These are phyloP conservation scores for Aspergillus transmontanensis DNA, from an alignment of 2,329 filamentous ascomycete species.

Conservation along the genomic window DNA sequence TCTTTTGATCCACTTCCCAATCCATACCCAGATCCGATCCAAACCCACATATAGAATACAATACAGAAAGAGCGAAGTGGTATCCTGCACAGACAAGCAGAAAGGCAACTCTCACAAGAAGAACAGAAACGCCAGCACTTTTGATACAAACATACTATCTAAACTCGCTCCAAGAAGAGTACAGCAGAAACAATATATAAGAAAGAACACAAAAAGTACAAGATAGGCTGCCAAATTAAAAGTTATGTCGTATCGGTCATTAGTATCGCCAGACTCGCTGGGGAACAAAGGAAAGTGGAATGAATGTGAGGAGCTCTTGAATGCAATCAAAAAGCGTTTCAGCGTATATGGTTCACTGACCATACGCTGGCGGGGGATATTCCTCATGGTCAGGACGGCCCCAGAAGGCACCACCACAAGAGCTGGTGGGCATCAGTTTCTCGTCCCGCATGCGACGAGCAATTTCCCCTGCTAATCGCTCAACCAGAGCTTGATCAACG, in stretches of 20 bases:
- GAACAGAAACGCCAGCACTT: slow-evolving; percentile 27
- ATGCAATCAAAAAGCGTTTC: slow-evolving; percentile 7
- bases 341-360: slow-evolving; percentile 33
- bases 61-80: slow-evolving; percentile 28
- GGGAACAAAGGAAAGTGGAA: slow-evolving; percentile 14
- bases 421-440: slow-evolving; percentile 54
- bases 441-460: slow-evolving; percentile 82
- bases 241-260: slow-evolving; percentile 26
- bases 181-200: not conserved
- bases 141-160: slow-evolving; percentile 28
- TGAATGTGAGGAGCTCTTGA: slow-evolving; percentile 13
- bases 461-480: slow-evolving; percentile 87
- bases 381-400: slow-evolving; percentile 38
- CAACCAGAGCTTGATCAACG: slow-evolving; percentile 51
- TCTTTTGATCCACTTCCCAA: not conserved
- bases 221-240: slow-evolving; percentile 17
- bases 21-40: slow-evolving; percentile 8
- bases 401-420: slow-evolving; percentile 41
- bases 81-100: slow-evolving; percentile 32
- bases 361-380: slow-evolving; percentile 48
- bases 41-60: slow-evolving; percentile 10
- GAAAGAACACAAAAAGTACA: not conserved
- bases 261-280: slow-evolving; percentile 21
- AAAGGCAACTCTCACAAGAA: slow-evolving; percentile 13
- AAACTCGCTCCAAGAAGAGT: slow-evolving; percentile 25